phyloP scores from a whole-genome alignment of 768 basidiomycete species.

The Xerocomellus dryophilus region DNA sequence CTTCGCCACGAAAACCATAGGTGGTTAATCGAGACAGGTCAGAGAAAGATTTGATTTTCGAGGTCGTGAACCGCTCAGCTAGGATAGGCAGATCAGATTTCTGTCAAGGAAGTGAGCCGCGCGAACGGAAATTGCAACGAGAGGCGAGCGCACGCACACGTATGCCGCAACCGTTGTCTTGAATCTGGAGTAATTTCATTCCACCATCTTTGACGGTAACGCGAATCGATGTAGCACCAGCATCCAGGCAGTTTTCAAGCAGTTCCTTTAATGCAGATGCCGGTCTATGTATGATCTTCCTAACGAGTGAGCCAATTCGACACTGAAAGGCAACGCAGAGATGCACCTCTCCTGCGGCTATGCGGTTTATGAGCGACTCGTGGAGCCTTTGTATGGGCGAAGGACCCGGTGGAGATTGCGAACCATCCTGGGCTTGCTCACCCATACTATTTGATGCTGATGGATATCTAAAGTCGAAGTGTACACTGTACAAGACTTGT shows the following conservation, averaged over 20 bases:
- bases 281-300: conserved; percentile 82
- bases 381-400: conserved; percentile 72
- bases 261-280: conserved; percentile 95
- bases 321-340: neutral
- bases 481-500: too few relatives aligned
- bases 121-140: neutral
- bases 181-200: conserved; percentile 89
- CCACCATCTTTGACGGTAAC: conserved; percentile 94
- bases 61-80: conserved; percentile 94
- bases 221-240: conserved; percentile 81
- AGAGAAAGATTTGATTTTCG: conserved; percentile 82
- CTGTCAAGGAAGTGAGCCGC: conserved; percentile 36
- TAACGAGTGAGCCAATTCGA: conserved; percentile 16
- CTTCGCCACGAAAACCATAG: conserved; percentile 97
- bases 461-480: neutral
- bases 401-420: conserved; percentile 40
- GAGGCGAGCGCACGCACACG: conserved; percentile 50
- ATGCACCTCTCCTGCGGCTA: conserved; percentile 74
- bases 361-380: conserved; percentile 85
- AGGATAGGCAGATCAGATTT: conserved; percentile 86
- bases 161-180: conserved; percentile 96
- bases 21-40: conserved; percentile 83
- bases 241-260: conserved; percentile 94
- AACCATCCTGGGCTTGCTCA: conserved; percentile 6
- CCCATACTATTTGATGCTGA: conserved; percentile 6